Evolutionary conservation across 306 rosid species (phyloP), one percentile per base, ranked within the genome.

Genomic region (Cicer judaicum): DNA sequence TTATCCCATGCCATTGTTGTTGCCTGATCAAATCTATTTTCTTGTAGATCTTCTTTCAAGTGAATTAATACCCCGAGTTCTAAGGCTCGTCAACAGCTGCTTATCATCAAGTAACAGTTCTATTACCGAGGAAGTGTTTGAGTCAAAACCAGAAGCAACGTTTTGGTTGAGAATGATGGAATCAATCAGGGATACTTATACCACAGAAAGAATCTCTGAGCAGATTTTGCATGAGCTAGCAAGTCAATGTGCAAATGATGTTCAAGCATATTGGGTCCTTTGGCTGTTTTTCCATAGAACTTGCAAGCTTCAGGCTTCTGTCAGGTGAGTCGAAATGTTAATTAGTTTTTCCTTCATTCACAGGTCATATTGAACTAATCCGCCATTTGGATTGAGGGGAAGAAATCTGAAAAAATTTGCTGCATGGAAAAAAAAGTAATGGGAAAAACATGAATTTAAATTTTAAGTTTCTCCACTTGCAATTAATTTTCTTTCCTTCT

Each of bases 181-280:
- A 83, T 68, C 90, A 65, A 80, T 90, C 66, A 87, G 72, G 80
- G 97, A 94, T 84, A 74, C 88, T 55, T 90, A 90, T 80, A 84
- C 86, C 7, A 77, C 74, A 29, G 98, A 94, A 87, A 88, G 89
- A 86, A 82, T 94, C 74, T 83, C 92, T 56, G 98, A 91, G 91
- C 90, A 85, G 79, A 88, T 94, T 81, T 85, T 94, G 74, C 92
- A 76, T 75, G 82, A 82, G 73, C 88, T 94, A 84, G 92, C 87
- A 61, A 79, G 82, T 65, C 80, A 74, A 72, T 75, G 78, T 54
- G 88, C 77, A 59, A 83, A 82, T 87, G 97, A 91, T 85, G 77
- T 90, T 71, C 88, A 90, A 82, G 96, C 92, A 21, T 91, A 90
- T 78, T 91, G 98, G 98, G 83, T 87, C 77, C 81, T 94, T 48